phyloP scores from a whole-genome alignment of 495 filamentous ascomycete species.

The Extremus antarcticus region DNA sequence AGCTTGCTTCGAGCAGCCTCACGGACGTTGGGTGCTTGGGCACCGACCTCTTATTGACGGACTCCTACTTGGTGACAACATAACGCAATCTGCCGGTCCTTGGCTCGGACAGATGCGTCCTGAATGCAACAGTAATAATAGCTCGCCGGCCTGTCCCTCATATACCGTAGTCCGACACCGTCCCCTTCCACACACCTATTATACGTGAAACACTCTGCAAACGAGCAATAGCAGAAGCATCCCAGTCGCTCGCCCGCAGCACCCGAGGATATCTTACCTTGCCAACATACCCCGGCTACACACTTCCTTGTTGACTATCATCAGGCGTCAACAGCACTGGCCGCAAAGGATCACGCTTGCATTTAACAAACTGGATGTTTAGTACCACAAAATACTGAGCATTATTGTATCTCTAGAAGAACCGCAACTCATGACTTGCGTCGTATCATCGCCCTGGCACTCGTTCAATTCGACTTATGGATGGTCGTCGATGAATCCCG shows the following conservation, averaged over 20 bases:
- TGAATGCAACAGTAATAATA: not conserved
- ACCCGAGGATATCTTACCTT: not conserved
- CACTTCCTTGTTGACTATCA: not conserved
- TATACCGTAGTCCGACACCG: not conserved
- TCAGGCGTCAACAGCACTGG: not conserved
- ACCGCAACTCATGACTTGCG: slow-evolving; percentile 16
- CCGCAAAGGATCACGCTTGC: not conserved
- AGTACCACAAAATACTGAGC: not conserved
- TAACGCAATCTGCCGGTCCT: not conserved
- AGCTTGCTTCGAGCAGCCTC: not conserved
- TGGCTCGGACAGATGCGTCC: too few species aligned
- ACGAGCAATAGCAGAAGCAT: not conserved
- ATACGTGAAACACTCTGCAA: not conserved
- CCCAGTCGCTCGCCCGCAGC: not conserved
- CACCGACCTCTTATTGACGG: not conserved
- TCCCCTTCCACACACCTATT: not conserved
- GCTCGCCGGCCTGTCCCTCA: not conserved
- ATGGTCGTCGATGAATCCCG: slow-evolving; percentile 17
- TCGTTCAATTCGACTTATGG: slow-evolving; percentile 1
- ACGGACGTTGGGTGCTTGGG: not conserved
- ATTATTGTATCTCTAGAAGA: not conserved
- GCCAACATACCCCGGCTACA: not conserved
- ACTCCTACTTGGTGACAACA: not conserved
- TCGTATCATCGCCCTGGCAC: slow-evolving; percentile 11
- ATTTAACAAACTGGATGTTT: not conserved